Evolutionary conservation across 1,284 basidiomycete genomes (phyloP), one percentile per base, ranked within the genome.

Genomic region (Sphagnurus paluster): DNA sequence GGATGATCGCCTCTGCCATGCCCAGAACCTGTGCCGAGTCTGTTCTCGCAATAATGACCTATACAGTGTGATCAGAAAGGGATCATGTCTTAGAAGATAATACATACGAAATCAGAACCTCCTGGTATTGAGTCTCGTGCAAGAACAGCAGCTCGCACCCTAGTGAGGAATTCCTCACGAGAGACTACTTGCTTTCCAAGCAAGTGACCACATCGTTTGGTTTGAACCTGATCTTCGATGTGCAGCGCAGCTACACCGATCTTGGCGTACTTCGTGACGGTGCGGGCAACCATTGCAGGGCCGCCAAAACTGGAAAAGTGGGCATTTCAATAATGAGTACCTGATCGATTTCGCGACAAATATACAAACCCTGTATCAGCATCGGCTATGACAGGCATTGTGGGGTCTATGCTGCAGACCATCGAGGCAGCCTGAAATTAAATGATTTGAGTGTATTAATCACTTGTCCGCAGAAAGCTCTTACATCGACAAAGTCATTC

Each of bases 161-260:
- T 80, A 6, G 80, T 80, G 26, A 89, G 44, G 54, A 89, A 90
- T 57, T 88, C 87, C 55, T 86, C 84, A 8, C 82, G 76, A 1
- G 84, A 70, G 6, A 71, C 68, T 17, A 73, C 69, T 54, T 88
- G 84, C 64, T 91, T 91, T 40, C 89, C 88, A 61, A 87, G 75
- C 29, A 91, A 68, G 61, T 91, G 88, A 1, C 88, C 89, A 56
- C 89, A 91, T 45, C 88, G 82, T 65, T 91, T 91, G 5, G 85
- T 87, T 61, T 89, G 82, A 2, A 90, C 86, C 65, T 91, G 89
- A 61, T 90, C 89, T 62, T 91, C 89, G 37, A 91, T 89, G 63
- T 91, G 88, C 56, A 89, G 68, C 0, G 72, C 88, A 4, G 88
- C 89, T 25, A 90, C 80, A 19, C 89, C 88, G 1, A 84, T 80